These are phyloP conservation scores for Penicillium egyptiacum DNA, from an alignment of 495 filamentous ascomycete species.

Conservation along the genomic window DNA sequence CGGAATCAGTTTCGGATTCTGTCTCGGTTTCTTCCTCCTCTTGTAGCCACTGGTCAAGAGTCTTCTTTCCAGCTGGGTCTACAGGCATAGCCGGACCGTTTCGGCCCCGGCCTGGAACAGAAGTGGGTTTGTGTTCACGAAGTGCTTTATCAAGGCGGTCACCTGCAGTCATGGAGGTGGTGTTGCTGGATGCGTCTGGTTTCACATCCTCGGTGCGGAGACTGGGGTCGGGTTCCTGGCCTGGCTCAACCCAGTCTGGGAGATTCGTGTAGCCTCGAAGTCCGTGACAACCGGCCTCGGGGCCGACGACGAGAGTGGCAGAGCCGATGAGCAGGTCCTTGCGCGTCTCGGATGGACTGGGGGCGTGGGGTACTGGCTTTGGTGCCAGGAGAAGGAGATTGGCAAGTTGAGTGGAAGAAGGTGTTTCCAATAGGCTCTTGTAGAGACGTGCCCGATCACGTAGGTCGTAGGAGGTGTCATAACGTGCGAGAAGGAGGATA, in stretches of 20 bases:
- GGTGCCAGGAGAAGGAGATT: slow-evolving; percentile 87
- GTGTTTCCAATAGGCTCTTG: slow-evolving; percentile 73
- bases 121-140: slow-evolving; percentile 38
- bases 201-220: slow-evolving; percentile 58
- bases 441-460: slow-evolving; percentile 88
- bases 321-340: slow-evolving; percentile 77
- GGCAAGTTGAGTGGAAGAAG: slow-evolving; percentile 77
- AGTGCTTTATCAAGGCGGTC: slow-evolving; percentile 63
- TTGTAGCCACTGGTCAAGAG: slow-evolving; percentile 83
- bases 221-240: slow-evolving; percentile 73
- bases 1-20: slow-evolving; percentile 47
- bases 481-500: slow-evolving; percentile 78
- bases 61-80: slow-evolving; percentile 57
- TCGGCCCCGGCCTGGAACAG: slow-evolving; percentile 17
- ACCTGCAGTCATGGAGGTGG: slow-evolving; percentile 54
- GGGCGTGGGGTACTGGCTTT: slow-evolving; percentile 85
- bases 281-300: slow-evolving; percentile 67
- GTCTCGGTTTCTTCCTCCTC: slow-evolving; percentile 44
- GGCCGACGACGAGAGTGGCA: slow-evolving; percentile 78
- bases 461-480: slow-evolving; percentile 92
- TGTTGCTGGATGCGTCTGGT: slow-evolving; percentile 24
- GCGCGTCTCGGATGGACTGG: slow-evolving; percentile 78
- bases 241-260: slow-evolving; percentile 80
- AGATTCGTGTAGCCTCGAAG: slow-evolving; percentile 73
- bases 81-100: slow-evolving; percentile 15